phyloP scores from a whole-genome alignment of 2,329 filamentous ascomycete genomes.

The Aspergillus neoniger region DNA sequence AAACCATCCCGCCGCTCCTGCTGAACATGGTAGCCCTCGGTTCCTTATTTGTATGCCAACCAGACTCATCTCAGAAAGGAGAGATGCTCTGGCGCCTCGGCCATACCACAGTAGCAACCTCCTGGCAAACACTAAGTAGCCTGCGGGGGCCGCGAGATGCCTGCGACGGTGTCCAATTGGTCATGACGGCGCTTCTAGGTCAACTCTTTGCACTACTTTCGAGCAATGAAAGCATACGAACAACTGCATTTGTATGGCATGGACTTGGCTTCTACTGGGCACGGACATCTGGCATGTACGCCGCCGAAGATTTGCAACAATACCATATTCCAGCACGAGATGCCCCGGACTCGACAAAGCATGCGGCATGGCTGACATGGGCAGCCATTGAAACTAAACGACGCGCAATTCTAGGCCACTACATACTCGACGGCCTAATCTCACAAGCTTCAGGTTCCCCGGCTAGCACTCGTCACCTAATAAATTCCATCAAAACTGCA shows the following conservation, averaged over 20 bases:
- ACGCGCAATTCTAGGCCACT: slow-evolving; percentile 22
- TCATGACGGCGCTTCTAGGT: slow-evolving; percentile 20
- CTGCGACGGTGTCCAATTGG: slow-evolving; percentile 23
- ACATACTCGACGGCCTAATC: slow-evolving; percentile 25
- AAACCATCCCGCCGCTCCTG: slow-evolving; percentile 19
- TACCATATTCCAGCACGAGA: neutral
- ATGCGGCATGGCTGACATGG: slow-evolving; percentile 21
- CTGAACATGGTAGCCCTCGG: slow-evolving; percentile 25
- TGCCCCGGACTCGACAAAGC: slow-evolving; percentile 10
- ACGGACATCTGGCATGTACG: slow-evolving; percentile 22
- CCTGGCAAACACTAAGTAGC: slow-evolving; percentile 21
- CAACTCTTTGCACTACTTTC: slow-evolving; percentile 23
- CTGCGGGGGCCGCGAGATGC: slow-evolving; percentile 19
- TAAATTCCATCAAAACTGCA: slow-evolving; percentile 18
- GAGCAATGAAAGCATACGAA: slow-evolving; percentile 18
- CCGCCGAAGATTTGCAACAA: neutral
- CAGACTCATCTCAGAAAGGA: slow-evolving; percentile 17
- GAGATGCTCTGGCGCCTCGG: slow-evolving; percentile 26
- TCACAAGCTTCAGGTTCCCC: slow-evolving; percentile 25
- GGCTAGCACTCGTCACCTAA: slow-evolving; percentile 23
- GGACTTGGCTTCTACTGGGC: slow-evolving; percentile 26
- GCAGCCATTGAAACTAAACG: slow-evolving; percentile 21
- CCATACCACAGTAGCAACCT: slow-evolving; percentile 24
- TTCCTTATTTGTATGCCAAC: slow-evolving; percentile 21
- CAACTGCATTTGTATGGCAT: slow-evolving; percentile 22